These are phyloP conservation scores for Diutina mesorugosa DNA, from an alignment of 1,139 yeast species.

Conservation along the genomic window DNA sequence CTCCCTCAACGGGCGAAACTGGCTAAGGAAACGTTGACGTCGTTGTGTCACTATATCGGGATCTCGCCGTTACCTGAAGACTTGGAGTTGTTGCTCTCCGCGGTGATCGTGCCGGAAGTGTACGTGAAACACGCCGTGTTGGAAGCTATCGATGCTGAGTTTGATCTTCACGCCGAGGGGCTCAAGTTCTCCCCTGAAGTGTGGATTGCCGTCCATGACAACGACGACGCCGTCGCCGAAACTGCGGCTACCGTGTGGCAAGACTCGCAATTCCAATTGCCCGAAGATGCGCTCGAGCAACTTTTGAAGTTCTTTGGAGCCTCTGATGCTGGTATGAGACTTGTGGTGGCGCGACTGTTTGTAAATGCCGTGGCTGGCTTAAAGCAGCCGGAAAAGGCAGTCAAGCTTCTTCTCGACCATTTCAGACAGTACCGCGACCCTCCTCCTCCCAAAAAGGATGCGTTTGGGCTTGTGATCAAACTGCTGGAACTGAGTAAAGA, in stretches of 20 bases:
- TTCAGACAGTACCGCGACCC: slow-evolving; percentile 57
- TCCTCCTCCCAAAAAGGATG: slow-evolving; percentile 64
- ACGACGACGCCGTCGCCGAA: slow-evolving; percentile 47
- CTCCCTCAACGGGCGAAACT: slow-evolving; percentile 69
- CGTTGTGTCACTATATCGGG: neutral
- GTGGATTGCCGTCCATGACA: slow-evolving; percentile 72
- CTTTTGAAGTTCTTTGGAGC: slow-evolving; percentile 40
- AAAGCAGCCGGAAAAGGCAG: slow-evolving; percentile 9
- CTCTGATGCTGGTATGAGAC: slow-evolving; percentile 49
- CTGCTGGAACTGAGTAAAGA: slow-evolving; percentile 51
- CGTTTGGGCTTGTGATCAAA: slow-evolving; percentile 65
- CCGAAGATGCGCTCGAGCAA: slow-evolving; percentile 25
- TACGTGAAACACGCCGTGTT: slow-evolving; percentile 71
- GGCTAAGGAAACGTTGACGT: slow-evolving; percentile 56
- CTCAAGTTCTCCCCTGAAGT: slow-evolving; percentile 45
- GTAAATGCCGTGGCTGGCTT: slow-evolving; percentile 22
- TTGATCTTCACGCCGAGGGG: slow-evolving; percentile 47
- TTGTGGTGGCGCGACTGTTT: slow-evolving; percentile 53
- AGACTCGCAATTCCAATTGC: slow-evolving; percentile 46
- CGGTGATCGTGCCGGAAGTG: slow-evolving; percentile 45
- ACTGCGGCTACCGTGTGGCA: slow-evolving; percentile 77
- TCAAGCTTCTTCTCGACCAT: slow-evolving; percentile 35
- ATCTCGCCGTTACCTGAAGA: slow-evolving; percentile 24
- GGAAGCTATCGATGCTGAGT: slow-evolving; percentile 79
- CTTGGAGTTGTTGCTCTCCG: slow-evolving; percentile 43